These are phyloP conservation scores for Furculomyces boomerangus DNA, from an alignment of 371 early-diverging fungal genomes.

Conservation along the genomic window DNA sequence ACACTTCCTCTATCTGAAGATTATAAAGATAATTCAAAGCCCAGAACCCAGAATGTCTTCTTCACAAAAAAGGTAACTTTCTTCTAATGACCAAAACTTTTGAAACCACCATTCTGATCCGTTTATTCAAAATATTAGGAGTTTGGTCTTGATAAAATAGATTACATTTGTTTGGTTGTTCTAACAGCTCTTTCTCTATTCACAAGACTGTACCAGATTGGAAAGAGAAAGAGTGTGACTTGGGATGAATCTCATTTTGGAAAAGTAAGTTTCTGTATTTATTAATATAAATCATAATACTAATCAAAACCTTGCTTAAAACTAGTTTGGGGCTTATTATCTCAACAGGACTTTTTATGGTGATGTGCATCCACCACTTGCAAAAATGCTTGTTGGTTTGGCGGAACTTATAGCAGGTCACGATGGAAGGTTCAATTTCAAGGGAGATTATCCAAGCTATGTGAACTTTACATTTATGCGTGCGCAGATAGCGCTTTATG, in stretches of 20 bases:
- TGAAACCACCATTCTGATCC: not conserved
- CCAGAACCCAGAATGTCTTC: not conserved
- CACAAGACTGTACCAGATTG: constrained; percentile 71
- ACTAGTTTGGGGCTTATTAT: constrained; percentile 92
- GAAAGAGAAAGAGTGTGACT: constrained; percentile 49
- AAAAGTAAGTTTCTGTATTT: constrained; percentile 30
- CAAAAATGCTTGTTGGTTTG: constrained; percentile 94
- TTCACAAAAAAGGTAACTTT: not conserved
- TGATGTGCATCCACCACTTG: constrained; percentile 99
- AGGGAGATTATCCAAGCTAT: constrained; percentile 77
- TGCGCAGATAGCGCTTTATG: constrained; percentile 73
- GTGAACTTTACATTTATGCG: constrained; percentile 91
- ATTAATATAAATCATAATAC: no score
- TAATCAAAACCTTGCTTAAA: constrained; percentile 88
- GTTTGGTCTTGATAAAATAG: not conserved
- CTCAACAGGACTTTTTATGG: constrained; percentile 89
- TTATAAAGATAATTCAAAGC: not conserved
- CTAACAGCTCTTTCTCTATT: constrained; percentile 17
- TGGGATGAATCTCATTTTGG: constrained; percentile 78
- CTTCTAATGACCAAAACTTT: not conserved
- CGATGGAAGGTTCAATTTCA: constrained; percentile 78
- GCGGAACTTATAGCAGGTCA: constrained; percentile 81
- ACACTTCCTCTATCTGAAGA: not conserved
- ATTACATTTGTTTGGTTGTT: not conserved
- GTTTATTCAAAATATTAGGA: not conserved